A percentile compares a stretch with the other conserved stretches of the same genome.
phyloP scores from a whole-genome alignment of 306 rosid species.

The Citrullus colocynthis region DNA sequence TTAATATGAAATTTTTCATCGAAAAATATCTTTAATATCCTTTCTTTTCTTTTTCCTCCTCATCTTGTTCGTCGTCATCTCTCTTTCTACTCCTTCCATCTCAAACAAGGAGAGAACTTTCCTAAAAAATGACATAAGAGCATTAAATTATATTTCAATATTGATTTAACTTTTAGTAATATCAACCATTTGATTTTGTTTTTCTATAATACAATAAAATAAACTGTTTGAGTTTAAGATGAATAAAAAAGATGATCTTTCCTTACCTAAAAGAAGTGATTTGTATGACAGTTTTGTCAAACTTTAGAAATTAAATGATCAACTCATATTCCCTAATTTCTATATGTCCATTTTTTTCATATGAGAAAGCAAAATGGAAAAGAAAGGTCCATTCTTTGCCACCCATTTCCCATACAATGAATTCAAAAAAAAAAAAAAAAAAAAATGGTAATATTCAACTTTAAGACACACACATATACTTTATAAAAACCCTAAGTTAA shows the following conservation, averaged over 20 bases:
- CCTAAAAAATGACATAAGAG: too few relatives aligned
- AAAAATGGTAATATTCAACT: not conserved
- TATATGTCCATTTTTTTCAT: not conserved
- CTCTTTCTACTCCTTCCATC: too few relatives aligned
- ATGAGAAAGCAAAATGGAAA: not conserved
- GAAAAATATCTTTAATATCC: too few relatives aligned
- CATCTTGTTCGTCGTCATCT: too few relatives aligned
- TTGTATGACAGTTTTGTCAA: not conserved
- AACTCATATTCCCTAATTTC: not conserved
- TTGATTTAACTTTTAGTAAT: not conserved
- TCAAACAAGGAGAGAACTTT: too few relatives aligned
- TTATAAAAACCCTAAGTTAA: not conserved
- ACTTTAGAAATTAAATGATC: not conserved
- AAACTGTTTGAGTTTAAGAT: not conserved
- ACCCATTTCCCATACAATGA: conserved; percentile 2
- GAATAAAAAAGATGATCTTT: not conserved
- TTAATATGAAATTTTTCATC: too few relatives aligned
- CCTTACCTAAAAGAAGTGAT: not conserved
- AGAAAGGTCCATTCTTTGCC: not conserved
- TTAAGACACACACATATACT: not conserved
- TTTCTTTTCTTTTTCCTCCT: too few relatives aligned
- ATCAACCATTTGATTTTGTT: not conserved
- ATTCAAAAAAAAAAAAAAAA: not conserved
- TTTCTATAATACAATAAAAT: not conserved
- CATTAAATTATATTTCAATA: not conserved